Conservation (phyloP, 148 eudicot genomes). For the Rhododendron williamsianum region DNA sequence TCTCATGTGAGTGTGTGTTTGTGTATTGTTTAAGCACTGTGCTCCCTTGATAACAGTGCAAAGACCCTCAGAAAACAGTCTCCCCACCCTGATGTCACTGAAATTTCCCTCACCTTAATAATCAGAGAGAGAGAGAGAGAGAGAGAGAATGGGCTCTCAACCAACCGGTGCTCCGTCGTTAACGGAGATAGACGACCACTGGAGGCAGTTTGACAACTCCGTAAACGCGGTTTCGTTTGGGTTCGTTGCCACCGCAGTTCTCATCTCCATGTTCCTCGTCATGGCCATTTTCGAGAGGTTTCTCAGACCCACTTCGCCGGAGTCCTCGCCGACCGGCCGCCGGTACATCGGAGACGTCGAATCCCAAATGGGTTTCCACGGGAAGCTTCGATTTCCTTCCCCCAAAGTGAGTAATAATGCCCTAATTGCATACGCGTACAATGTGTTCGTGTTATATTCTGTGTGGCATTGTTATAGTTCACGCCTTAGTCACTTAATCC, state of each 20-base stretch:
- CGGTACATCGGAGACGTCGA: slow-evolving; percentile 11
- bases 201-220: slow-evolving; percentile 37
- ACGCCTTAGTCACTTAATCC: too few species aligned
- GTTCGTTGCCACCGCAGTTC: slow-evolving; percentile 44
- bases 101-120: not conserved
- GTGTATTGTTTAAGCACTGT: not conserved
- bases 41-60: not conserved
- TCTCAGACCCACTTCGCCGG: slow-evolving; percentile 30
- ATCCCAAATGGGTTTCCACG: slow-evolving; percentile 3
- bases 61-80: not conserved
- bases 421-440: not conserved
- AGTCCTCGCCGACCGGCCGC: slow-evolving; percentile 20
- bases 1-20: too few species aligned
- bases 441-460: not conserved
- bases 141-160: slow-evolving; percentile 21
- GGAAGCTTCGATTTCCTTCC: slow-evolving; percentile 7
- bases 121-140: not conserved
- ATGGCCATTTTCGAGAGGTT: slow-evolving; percentile 50
- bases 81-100: not conserved
- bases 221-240: slow-evolving; percentile 43
- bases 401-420: slow-evolving; percentile 9
- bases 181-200: slow-evolving; percentile 27
- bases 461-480: not conserved
- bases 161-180: slow-evolving; percentile 19
- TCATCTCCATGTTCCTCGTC: slow-evolving; percentile 42